A percentile compares a stretch with the other conserved stretches of the same genome.
phyloP scores from a whole-genome alignment of 2,329 filamentous ascomycete genomes.

The Magnaporthiopsis poae region DNA sequence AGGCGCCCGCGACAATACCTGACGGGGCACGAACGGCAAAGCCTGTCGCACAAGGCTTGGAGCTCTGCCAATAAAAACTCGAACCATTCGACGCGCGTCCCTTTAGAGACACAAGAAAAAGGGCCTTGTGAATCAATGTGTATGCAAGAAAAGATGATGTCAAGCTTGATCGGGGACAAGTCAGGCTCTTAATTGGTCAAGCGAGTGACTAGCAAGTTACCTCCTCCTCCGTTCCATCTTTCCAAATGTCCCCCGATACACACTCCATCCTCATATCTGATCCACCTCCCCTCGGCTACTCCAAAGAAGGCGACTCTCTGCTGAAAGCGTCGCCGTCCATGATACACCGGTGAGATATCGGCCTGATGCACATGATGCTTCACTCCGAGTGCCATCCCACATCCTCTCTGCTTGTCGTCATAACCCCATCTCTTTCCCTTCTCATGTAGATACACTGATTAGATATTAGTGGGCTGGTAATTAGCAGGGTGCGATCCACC shows the following conservation, averaged over 20 bases:
- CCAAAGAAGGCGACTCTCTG: background rate
- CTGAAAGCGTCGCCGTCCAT: too few species aligned
- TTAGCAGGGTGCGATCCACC: background rate
- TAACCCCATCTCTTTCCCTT: background rate
- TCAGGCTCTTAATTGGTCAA: conserved; percentile 4
- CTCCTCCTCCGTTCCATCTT: background rate
- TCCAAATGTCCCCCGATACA: background rate
- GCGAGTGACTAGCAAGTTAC: conserved; percentile 3
- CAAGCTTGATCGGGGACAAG: conserved; percentile 1
- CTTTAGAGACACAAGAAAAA: background rate
- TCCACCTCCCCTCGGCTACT: background rate
- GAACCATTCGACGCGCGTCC: background rate
- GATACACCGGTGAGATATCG: background rate
- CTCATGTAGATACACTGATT: conserved; percentile 9
- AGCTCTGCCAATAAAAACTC: background rate
- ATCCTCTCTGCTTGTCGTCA: background rate
- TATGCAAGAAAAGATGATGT: background rate
- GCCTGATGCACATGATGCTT: background rate
- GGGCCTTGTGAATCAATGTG: background rate
- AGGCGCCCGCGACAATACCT: background rate
- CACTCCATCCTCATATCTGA: background rate
- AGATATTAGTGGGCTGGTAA: conserved; percentile 8
- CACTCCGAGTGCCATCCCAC: background rate
- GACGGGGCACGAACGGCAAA: background rate
- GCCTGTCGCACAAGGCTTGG: background rate